Evolutionary conservation across 1,139 yeast species (phyloP).

Genomic region (Pichia sorboxylosa): DNA sequence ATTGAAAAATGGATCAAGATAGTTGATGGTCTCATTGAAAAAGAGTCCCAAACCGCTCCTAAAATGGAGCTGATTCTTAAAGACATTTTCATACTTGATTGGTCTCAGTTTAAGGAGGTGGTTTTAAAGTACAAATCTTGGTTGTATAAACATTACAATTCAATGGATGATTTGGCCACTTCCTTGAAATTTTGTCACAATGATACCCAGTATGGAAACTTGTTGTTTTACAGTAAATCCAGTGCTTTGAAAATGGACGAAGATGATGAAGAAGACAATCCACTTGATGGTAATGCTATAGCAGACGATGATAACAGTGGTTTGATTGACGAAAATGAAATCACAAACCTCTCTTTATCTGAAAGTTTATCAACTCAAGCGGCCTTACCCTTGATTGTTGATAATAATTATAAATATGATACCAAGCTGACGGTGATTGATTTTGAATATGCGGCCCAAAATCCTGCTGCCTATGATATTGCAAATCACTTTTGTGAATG

Average conservation of each 20-base stretch:
- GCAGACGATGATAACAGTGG: neutral
- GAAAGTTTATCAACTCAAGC: slow-evolving; percentile 6
- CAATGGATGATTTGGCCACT: slow-evolving; percentile 29
- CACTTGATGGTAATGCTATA: neutral
- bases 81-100: slow-evolving; percentile 37
- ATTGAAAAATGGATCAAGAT: slow-evolving; percentile 61
- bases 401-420: slow-evolving; percentile 31
- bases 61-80: slow-evolving; percentile 22
- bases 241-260: slow-evolving; percentile 19
- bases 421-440: slow-evolving; percentile 82
- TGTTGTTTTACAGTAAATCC: slow-evolving; percentile 35
- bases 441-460: slow-evolving; percentile 93
- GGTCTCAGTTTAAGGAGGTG: slow-evolving; percentile 36
- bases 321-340: slow-evolving; percentile 9
- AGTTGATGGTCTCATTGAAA: slow-evolving; percentile 34
- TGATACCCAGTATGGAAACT: slow-evolving; percentile 92
- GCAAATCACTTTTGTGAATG: slow-evolving; percentile 88
- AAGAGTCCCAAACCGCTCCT: slow-evolving; percentile 23
- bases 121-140: slow-evolving; percentile 46
- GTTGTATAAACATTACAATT: slow-evolving; percentile 45
- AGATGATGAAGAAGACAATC: slow-evolving; percentile 18
- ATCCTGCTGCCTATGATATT: slow-evolving; percentile 78
- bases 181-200: slow-evolving; percentile 78
- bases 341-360: slow-evolving; percentile 13
- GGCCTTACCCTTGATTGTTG: slow-evolving; percentile 20